Evolutionary conservation across 495 filamentous ascomycete genomes (phyloP), one percentile per base, ranked within the genome.

Genomic region (Echria macrotheca): DNA sequence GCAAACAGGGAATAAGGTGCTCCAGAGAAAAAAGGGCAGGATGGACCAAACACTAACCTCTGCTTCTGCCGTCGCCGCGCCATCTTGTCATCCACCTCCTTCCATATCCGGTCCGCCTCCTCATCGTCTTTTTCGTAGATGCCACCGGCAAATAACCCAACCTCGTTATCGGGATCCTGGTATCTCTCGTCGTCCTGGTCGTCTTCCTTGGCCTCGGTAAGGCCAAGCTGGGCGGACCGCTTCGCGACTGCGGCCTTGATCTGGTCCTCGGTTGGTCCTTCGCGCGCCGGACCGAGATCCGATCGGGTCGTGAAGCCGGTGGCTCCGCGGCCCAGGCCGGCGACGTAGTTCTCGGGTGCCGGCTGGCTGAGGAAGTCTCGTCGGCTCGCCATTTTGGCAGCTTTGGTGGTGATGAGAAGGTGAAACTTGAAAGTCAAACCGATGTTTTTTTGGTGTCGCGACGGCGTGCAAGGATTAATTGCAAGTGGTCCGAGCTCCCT

Each of bases 291-390:
- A 35, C 93, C 93, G 25, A 99, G 75, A 78, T 99, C 93, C 35
- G 91, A 96, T 25, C 94, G 84, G 10, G 93, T 99, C 4, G 93
- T 97, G 69, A 99, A 99, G 25, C 94, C 93, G 0, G 94, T 99
- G 4, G 93, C 93, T 66, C 93, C 93, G 76, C 93, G 86, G 69
- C 93, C 93, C 51, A 99, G 81, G 77, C 93, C 93, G 35, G 93
- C 93, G 33, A 99, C 94, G 59, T 99, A 99, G 70, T 97, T 99
- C 59, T 96, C 93, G 19, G 93, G 93, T 49, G 93, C 93, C 24
- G 81, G 82, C 68, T 95, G 89, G 66, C 78, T 86, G 26, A 98
- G 72, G 58, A 97, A 99, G 67, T 96, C 91, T 62, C 91, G 87
- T 70, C 87, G 81, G 47, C 84, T 82, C 63, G 80, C 77, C 85